phyloP scores from a whole-genome alignment of 2,329 filamentous ascomycete species.

The Nemania diffusa region DNA sequence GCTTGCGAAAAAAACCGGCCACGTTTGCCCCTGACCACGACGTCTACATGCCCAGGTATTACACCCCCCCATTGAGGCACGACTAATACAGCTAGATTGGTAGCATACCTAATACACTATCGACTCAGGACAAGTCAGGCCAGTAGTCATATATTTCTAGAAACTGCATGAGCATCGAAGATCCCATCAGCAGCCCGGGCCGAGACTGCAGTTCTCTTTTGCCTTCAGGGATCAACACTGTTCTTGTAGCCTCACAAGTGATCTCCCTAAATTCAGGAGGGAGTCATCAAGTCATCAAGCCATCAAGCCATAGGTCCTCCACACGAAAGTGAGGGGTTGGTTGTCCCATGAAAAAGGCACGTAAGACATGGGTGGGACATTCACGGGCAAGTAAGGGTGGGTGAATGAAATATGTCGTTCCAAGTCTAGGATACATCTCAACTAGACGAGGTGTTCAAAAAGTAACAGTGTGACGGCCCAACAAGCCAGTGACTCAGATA shows the following conservation, averaged over 20 bases:
- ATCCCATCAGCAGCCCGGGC: slow-evolving; percentile 4
- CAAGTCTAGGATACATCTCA: slow-evolving; percentile 17
- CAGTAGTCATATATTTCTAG: background rate
- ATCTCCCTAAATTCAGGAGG: slow-evolving; percentile 5
- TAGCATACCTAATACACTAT: background rate
- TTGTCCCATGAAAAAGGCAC: slow-evolving; percentile 29
- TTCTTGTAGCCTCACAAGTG: slow-evolving; percentile 9
- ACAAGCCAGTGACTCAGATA: slow-evolving; percentile 33
- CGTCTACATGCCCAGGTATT: background rate
- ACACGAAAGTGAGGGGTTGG: slow-evolving; percentile 36
- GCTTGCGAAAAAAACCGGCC: slow-evolving; percentile 8
- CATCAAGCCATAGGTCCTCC: slow-evolving; percentile 6
- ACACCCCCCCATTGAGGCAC: background rate
- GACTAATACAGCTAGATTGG: slow-evolving; percentile 1
- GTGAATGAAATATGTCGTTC: slow-evolving; percentile 26
- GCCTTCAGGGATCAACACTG: slow-evolving; percentile 1
- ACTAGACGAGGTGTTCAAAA: slow-evolving; percentile 11
- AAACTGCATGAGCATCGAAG: slow-evolving; percentile 1
- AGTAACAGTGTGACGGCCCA: slow-evolving; percentile 24
- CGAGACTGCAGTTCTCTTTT: slow-evolving; percentile 8
- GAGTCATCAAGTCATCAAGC: background rate
- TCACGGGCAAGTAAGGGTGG: slow-evolving; percentile 25
- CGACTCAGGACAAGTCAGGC: background rate
- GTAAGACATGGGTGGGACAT: slow-evolving; percentile 35
- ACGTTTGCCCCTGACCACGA: slow-evolving; percentile 18